These are phyloP conservation scores for Boletus sp. DNA, from an alignment of 768 basidiomycete genomes.

Conservation along the genomic window DNA sequence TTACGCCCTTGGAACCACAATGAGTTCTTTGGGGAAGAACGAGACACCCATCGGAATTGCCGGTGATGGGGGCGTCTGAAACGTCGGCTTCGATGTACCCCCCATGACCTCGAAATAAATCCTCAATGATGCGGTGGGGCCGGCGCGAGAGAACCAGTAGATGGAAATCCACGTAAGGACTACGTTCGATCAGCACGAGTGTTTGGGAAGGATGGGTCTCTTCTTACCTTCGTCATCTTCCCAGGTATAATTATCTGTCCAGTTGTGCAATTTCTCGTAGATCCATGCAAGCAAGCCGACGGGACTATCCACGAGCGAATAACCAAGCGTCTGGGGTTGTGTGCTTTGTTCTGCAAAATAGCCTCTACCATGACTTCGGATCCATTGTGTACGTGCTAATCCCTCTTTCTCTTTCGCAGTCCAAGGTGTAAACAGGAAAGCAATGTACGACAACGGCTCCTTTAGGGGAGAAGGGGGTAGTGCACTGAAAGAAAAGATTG, in stretches of 20 bases:
- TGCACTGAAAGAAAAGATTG: conserved; percentile 12
- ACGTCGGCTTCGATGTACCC: not conserved
- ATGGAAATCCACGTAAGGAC: not conserved
- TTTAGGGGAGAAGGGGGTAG: conserved; percentile 19
- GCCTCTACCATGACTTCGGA: conserved; percentile 25
- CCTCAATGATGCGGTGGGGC: not conserved
- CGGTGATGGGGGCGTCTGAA: not conserved
- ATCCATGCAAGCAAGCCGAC: conserved; percentile 53
- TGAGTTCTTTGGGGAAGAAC: not conserved
- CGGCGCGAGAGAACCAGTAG: not conserved
- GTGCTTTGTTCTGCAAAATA: conserved; percentile 37
- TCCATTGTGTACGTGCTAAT: conserved; percentile 18
- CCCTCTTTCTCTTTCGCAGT: conserved; percentile 28
- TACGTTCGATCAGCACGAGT: too few species aligned
- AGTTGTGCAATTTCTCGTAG: conserved; percentile 48
- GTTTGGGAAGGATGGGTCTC: not conserved
- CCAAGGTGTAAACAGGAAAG: conserved; percentile 27
- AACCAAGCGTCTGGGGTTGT: conserved; percentile 53
- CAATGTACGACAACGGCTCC: conserved; percentile 31
- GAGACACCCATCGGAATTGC: too few species aligned
- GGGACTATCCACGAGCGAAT: conserved; percentile 55
- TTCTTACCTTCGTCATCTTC: conserved; percentile 53
- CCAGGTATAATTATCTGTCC: conserved; percentile 56
- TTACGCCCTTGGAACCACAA: not conserved
- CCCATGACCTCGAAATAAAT: not conserved